Evolutionary conservation across 495 filamentous ascomycete species (phyloP), one percentile per base, ranked within the genome.

Genomic region (Tuber magnatum): DNA sequence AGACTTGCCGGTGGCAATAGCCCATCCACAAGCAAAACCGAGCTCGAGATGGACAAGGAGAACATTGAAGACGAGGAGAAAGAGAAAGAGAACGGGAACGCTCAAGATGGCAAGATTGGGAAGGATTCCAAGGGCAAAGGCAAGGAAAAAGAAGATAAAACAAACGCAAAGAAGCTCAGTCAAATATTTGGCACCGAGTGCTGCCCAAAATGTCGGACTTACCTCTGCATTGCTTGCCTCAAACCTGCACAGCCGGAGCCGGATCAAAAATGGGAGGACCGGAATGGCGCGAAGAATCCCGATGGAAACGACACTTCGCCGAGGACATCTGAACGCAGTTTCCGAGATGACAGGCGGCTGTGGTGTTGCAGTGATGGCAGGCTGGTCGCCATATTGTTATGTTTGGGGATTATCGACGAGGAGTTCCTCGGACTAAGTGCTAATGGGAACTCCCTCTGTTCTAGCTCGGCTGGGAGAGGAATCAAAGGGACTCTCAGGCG

Each of bases 331-430:
- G 75, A 43, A 69, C 69, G 51, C 46, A 77, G 56, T 38, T 77
- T 18, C 71, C n/a, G 18, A 77, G 68, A 65, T 51, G n/a, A 38
- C 28, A 41, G 35, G 56, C 28, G 56, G 42, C 76, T 72, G 51
- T 77, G 76, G 76, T 77, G 76, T 41, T 77, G 76, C 28, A 39
- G 72, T 42, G 74, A 77, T 16, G 76, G 76, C 4, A 77, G 74
- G 24, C 69, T 72, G 46, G 76, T 56, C 43, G 76, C 74, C n/a
- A 72, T 77, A 69, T 22, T 48, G 39, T 72, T 77, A 38, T 42
- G 68, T 48, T 75, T 77, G n/a, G 74, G 74, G 38, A 76, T 74
- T 42, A 16, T 77, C 1, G 76, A 77, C 51, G 76, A 77, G 46
- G 76, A 77, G 43, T 48, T 46, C 35, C 56, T 77, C 6, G 74